Base-by-base conservation (phyloP, 108 stramenopile species). In the Nitzschia sp. region DNA sequence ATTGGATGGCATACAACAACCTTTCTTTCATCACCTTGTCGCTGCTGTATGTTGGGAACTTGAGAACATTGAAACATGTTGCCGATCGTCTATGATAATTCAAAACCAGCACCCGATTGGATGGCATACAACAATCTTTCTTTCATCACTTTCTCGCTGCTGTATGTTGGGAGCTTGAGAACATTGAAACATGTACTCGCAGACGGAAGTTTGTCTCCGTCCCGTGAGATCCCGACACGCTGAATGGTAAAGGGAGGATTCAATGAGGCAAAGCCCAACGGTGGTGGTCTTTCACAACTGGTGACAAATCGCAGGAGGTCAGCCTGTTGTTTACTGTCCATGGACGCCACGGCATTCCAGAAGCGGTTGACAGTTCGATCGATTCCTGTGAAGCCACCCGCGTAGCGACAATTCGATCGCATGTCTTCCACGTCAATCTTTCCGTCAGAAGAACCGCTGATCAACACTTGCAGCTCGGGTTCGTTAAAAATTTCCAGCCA, bases 51-150 rank as follows among this genome's bases (percentile, higher is more conserved):
- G 97, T 95, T 21, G 99, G 99, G 31, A 99, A 88, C 77, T 99
- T 99, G 61, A 99, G 79, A 15, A 82, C 86, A 76, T 99, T 99
- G 80, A 99, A 99, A 82, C 99, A 99, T 45, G 99, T 99, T n/a
- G 90, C 90, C 3, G 99, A 96, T 13, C n/a, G 13, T 13, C 33
- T 89, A 98, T 0, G 88, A 76, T 60, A 97, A 73, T 52, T 98
- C 97, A 69, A 98, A 98, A 11, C 96, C 96, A 44, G 96, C 83
- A 55, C 92, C 93, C 17, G 94, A 85, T 58, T 83, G 66, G 61
- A 98, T 96, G 16, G 96, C 79, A 58, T 81, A 81, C 13, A 95
- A 27, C 47, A 97, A 80, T 66, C 86, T 78, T 44, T 95, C 87
- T 57, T 79, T 72, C 73, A 97, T 66, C 1, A 95, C 94, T 63